Base-by-base conservation (phyloP, 2,329 filamentous ascomycete genomes). In the Ophidiomyces ophidiicola region DNA sequence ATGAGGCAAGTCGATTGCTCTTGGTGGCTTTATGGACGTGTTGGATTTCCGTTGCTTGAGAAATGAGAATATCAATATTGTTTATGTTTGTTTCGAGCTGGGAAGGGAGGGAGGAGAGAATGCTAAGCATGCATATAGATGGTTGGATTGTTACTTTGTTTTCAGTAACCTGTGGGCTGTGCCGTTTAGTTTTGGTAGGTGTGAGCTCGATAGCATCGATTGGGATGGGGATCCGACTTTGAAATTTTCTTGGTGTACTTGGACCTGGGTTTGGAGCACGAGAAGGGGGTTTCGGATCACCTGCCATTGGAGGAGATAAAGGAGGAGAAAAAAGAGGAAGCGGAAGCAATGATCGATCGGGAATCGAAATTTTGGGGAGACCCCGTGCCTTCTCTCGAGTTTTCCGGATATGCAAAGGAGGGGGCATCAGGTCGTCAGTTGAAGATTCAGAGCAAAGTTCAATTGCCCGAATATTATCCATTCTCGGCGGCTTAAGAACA, bases 1-100 rank as follows among this genome's bases (percentile, higher is more conserved):
- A 63, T 1, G 61, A 63, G 1, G 49, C 50, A 4, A 55, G 51
- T 2, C 56, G 58, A 4, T 48, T 47, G 36, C 55, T 44, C 35
- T 49, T 54, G 2, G 51, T 51, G 15, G 47, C 39, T 12, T 48
- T 47, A 25, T 46, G 47, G 25, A 41, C 21, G 30, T 42, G 46
- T 34, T 49, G 47, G 7, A 20, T 45, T 36, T 40, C 50, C 38
- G 19, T 50, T 51, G 30, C 50, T 24, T 14, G 48, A 8, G 32
- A 35, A 19, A 35, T 41, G 20, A 34, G 32, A 8, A 7, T 7
- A 10, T 31, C 8, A 12, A 36, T 19, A 18, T 35, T 35, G 24
- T 23, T 19, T 8, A 35, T 34, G 31, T 42, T 43, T 28, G 43
- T 41, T 7, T 42, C 36, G 14, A 45, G 35, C 23, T 45, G 43